These are phyloP conservation scores for Simplicillium sp. DNA, from an alignment of 2,329 filamentous ascomycete species.

Conservation along the genomic window DNA sequence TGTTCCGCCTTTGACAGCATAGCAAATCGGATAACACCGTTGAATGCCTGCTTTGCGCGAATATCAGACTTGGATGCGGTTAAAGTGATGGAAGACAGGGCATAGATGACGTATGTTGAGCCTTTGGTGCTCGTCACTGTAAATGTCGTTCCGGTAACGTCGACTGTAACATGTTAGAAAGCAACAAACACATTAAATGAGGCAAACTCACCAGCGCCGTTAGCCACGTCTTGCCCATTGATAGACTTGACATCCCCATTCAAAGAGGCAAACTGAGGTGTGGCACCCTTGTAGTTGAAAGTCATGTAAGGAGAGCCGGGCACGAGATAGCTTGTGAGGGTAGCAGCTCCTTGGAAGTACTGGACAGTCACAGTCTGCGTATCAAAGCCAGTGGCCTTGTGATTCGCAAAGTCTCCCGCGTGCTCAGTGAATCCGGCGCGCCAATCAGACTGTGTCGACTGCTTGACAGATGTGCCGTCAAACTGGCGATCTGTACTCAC, in stretches of 20 bases:
- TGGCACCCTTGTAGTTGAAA: slow-evolving; percentile 11
- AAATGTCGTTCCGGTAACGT: slow-evolving; percentile 11
- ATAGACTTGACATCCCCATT: slow-evolving; percentile 12
- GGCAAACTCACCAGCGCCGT: slow-evolving; percentile 6
- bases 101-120: slow-evolving; percentile 12
- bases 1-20: slow-evolving; percentile 11
- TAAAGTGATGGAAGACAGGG: slow-evolving; percentile 12
- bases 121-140: slow-evolving; percentile 13
- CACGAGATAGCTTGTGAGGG: slow-evolving; percentile 11
- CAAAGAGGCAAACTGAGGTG: slow-evolving; percentile 10
- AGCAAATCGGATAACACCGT: slow-evolving; percentile 12
- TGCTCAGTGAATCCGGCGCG: slow-evolving; percentile 13
- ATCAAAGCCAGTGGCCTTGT: slow-evolving; percentile 14
- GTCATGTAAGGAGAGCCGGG: slow-evolving; percentile 14
- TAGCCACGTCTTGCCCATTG: slow-evolving; percentile 11
- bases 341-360: slow-evolving; percentile 12
- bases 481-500: slow-evolving; percentile 12
- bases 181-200: no score
- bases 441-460: slow-evolving; percentile 13
- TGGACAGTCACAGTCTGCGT: slow-evolving; percentile 13
- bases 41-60: slow-evolving; percentile 8
- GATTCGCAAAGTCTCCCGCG: slow-evolving; percentile 12
- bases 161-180: slow-evolving; percentile 6
- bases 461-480: slow-evolving; percentile 14
- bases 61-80: slow-evolving; percentile 11